Base-by-base conservation (phyloP, 1,139 yeast species). In the Yamadazyma dendronema region DNA sequence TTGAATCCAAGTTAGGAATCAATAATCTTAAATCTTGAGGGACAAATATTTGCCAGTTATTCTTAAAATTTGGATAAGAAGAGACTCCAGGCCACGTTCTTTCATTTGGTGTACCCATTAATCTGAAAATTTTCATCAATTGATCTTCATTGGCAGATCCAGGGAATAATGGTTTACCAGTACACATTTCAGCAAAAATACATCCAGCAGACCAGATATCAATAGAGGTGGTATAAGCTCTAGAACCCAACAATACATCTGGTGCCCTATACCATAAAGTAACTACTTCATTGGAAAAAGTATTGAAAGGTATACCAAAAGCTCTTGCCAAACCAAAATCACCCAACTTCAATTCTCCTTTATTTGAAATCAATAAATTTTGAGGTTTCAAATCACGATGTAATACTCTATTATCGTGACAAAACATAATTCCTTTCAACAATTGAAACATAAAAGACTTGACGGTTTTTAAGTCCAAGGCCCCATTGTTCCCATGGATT, bases 151-250 rank as follows among this genome's bases (percentile, higher is more conserved):
- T 94, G 31, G 95, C 88, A 7, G 94, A 80, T 3, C 99, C 99
- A 1, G 98, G 96, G 60, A 92, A 92, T 39, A 92, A 67, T 0
- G 99, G 97, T 52, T 92, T 83, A n/a, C 98, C 98, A 8, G 96
- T 87, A 50, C 92, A 84, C 98, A 92, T 92, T 59, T 92, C 99
- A 1, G 97, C 97, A 57, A 92, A 74, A 38, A 92, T 92, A 63
- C 98, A 92, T 10, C 99, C 99, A 16, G 96, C 95, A 21, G 97
- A 88, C 99, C 99, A 92, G 65, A 92, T 89, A 62, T 92, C 99
- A 46, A 92, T 92, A 1, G 96, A 87, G 0, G 98, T 92, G 23
- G 96, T 85, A 61, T 92, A 92, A 34, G 95, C 89, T 49, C 97
- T 77, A 0, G 96, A 87, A 0, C 99, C 99, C 62, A 92, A 77